Percentiles rank a stretch among this genome's conserved stretches.
These are phyloP conservation scores for Yamadazyma triangularis DNA, from an alignment of 1,139 yeast genomes.

Conservation along the genomic window DNA sequence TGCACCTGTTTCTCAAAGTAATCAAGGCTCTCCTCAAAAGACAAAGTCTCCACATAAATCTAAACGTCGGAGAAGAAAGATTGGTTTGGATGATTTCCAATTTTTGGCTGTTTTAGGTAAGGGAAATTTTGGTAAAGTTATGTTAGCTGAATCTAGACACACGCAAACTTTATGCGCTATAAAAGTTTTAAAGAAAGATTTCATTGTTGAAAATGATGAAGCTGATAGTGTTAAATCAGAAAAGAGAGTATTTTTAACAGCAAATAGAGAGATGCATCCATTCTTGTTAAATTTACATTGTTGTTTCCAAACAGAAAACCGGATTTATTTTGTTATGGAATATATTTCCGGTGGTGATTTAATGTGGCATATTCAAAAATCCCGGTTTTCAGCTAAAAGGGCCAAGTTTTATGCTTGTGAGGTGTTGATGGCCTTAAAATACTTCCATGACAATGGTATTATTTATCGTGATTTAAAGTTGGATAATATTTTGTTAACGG, in stretches of 20 bases:
- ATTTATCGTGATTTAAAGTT: conserved; percentile 94
- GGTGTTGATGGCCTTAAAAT: conserved; percentile 82
- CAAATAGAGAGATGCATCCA: conserved; percentile 88
- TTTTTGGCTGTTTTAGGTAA: conserved; percentile 92
- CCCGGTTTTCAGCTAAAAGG: conserved; percentile 79
- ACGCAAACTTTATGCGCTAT: conserved; percentile 82
- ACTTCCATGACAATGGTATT: conserved; percentile 93
- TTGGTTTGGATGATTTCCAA: conserved; percentile 92
- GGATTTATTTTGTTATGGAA: conserved; percentile 97
- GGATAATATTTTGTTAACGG: conserved; percentile 85
- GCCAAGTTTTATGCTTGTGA: conserved; percentile 98
- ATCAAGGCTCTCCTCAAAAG: conserved; percentile 6
- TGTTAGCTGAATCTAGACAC: conserved; percentile 90
- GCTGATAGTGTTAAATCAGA: conserved; percentile 93
- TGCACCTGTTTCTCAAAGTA: conserved; percentile 2
- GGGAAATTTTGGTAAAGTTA: conserved; percentile 97
- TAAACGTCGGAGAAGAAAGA: conserved; percentile 53
- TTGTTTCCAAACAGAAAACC: conserved; percentile 95
- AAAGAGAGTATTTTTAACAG: conserved; percentile 85
- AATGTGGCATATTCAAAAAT: conserved; percentile 98
- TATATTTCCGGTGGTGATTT: conserved; percentile 96
- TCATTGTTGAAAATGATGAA: conserved; percentile 91
- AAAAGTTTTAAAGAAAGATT: conserved; percentile 91
- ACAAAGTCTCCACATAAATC: conserved; percentile 19
- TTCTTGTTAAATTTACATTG: conserved; percentile 87